Percentiles rank a stretch among this genome's conserved stretches.
phyloP scores from a whole-genome alignment of 768 basidiomycete species.

The Lactarius sp. region DNA sequence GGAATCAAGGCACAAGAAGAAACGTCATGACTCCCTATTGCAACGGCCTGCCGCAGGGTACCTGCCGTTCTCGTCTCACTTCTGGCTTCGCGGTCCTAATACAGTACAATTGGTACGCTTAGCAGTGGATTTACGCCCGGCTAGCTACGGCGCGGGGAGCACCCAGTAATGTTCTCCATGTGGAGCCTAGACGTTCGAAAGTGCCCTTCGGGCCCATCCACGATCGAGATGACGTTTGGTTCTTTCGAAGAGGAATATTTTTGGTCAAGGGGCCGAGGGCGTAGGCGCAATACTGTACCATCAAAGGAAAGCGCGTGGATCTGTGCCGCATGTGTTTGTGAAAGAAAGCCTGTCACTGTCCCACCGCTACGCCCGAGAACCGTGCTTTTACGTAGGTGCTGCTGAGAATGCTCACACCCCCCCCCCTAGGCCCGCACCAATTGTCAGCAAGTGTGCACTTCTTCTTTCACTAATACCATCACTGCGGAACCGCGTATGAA shows the following conservation, averaged over 20 bases:
- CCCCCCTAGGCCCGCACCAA: slow-evolving; percentile 5
- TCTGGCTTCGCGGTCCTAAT: neutral
- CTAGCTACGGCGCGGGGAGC: neutral
- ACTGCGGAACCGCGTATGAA: neutral
- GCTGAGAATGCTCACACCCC: neutral
- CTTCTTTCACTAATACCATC: neutral
- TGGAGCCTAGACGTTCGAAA: neutral
- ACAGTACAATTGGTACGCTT: neutral
- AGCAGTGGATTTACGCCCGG: slow-evolving; percentile 8
- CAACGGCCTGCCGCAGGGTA: neutral
- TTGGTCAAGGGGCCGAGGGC: neutral
- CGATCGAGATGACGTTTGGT: slow-evolving; percentile 13
- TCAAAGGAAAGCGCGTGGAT: neutral
- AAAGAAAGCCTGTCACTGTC: neutral
- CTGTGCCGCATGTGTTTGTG: neutral
- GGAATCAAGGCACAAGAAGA: slow-evolving; percentile 17
- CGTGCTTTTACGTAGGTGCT: neutral
- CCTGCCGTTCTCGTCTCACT: slow-evolving; percentile 14
- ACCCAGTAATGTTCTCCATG: neutral
- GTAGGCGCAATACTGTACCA: neutral
- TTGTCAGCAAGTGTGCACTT: neutral
- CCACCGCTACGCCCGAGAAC: slow-evolving; percentile 8
- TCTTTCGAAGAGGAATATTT: slow-evolving; percentile 4
- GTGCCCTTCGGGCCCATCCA: neutral
- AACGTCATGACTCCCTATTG: neutral